phyloP scores from a whole-genome alignment of 768 basidiomycete species.

The Flagelloscypha sp. region DNA sequence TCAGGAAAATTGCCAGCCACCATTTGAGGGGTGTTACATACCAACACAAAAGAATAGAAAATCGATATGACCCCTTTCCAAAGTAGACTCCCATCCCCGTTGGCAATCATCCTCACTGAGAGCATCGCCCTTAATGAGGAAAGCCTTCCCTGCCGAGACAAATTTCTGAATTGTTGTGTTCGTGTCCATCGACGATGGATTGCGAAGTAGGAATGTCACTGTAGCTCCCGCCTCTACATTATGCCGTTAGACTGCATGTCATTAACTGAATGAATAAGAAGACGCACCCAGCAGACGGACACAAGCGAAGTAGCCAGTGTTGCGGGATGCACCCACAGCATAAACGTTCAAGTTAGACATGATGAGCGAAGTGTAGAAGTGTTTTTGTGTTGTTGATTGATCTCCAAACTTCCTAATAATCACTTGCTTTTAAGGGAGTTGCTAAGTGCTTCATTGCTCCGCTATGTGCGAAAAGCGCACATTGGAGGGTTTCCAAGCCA shows the following conservation, averaged over 20 bases:
- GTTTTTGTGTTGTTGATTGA: constrained; percentile 10
- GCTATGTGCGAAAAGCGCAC: too few relatives aligned
- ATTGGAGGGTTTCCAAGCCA: too few relatives aligned
- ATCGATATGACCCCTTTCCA: too few relatives aligned
- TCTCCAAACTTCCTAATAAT: too few relatives aligned
- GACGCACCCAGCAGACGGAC: constrained; percentile 22
- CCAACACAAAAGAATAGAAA: too few relatives aligned
- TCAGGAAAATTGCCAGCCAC: too few relatives aligned
- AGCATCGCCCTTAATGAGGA: constrained; percentile 34
- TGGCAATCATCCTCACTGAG: constrained; percentile 29
- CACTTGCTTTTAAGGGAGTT: too few relatives aligned
- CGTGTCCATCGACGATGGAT: constrained; percentile 25
- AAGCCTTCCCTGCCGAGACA: constrained; percentile 28
- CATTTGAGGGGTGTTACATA: too few relatives aligned
- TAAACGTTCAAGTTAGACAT: constrained; percentile 13
- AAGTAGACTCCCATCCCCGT: constrained; percentile 32
- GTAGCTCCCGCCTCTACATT: constrained; percentile 31
- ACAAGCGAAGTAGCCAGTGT: constrained; percentile 25
- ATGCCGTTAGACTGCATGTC: neutral
- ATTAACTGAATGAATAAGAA: constrained; percentile 13
- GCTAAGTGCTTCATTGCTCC: too few relatives aligned
- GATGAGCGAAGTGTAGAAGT: constrained; percentile 7
- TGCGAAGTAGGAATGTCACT: constrained; percentile 38
- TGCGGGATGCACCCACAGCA: constrained; percentile 24
- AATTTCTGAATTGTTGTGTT: constrained; percentile 30